Evolutionary conservation across 192 early-diverging fungal species (phyloP).

Genomic region (Gaertneriomyces semiglobifer): DNA sequence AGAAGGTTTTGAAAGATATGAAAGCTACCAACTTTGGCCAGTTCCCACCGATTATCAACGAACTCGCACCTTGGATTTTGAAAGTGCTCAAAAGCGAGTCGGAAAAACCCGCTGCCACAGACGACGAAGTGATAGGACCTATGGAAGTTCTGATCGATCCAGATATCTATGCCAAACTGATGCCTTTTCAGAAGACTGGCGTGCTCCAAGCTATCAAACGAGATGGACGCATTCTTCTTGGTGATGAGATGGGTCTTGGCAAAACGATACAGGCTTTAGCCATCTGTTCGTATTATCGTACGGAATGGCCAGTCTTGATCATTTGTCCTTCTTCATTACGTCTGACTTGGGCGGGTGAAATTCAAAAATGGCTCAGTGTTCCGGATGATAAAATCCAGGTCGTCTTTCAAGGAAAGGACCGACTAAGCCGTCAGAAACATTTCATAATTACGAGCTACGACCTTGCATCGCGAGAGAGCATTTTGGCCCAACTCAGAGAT

Average conservation of each 20-base stretch:
- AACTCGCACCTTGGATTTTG: constrained; percentile 12
- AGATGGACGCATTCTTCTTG: constrained; percentile 36
- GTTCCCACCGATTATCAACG: background rate
- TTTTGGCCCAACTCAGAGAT: constrained; percentile 11
- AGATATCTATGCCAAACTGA: constrained; percentile 23
- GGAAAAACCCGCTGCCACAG: background rate
- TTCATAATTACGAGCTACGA: constrained; percentile 45
- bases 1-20: background rate
- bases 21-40: background rate
- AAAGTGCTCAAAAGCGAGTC: background rate
- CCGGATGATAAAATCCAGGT: constrained; percentile 35
- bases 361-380: constrained; percentile 43
- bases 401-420: constrained; percentile 26
- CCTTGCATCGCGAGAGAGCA: constrained; percentile 21
- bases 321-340: constrained; percentile 44
- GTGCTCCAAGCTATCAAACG: constrained; percentile 25
- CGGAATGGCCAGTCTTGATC: constrained; percentile 45
- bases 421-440: background rate
- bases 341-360: constrained; percentile 42
- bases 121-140: background rate
- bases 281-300: constrained; percentile 33
- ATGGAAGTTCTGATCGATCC: constrained; percentile 7
- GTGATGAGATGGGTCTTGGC: constrained; percentile 45
- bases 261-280: constrained; percentile 49
- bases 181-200: constrained; percentile 38